Evolutionary conservation across 2,329 filamentous ascomycete species (phyloP), one percentile per base, ranked within the genome.

Genomic region (Exserohilum rostratum): DNA sequence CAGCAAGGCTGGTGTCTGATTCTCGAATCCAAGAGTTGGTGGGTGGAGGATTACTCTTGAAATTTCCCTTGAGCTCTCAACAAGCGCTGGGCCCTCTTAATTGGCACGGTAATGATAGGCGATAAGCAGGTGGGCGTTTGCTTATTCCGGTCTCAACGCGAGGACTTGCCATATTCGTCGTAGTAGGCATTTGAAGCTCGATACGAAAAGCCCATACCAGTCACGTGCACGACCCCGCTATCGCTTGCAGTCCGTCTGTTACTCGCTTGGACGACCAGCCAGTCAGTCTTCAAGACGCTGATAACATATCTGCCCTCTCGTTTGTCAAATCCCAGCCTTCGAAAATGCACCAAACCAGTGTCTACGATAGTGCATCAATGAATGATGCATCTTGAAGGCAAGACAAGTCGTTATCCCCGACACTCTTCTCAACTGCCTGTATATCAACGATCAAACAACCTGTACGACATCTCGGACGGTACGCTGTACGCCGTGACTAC

Each of bases 81-180:
- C 3, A n/a, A 22, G 30, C 5, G 46, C 43, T 45, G 42, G 54
- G 48, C 31, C 46, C 33, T 17, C 18, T 57, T 46, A 45, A 56
- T 58, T 46, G 51, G 47, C 34, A 35, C 47, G 50, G 3, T 35
- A 50, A 37, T 27, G 17, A 31, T 30, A 31, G 45, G 34, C 48
- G 66, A 69, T 68, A 69, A 67, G 64, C 58, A 52, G 46, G 58
- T 58, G 50, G 57, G 52, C n/a, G n/a, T 10, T 48, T 53, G 53
- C 50, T 57, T 27, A 33, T 31, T 27, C 51, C 18, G 25, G 51
- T 38, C 46, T 51, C 27, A 33, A 57, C 68, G 70, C 63, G 51
- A 65, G 54, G 61, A 73, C 69, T 57, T 73, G 45, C 61, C 57
- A 7, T 1, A 60, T 55, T 15, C 13, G 55, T 61, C 46, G 53